Evolutionary conservation across 192 early-diverging fungal species (phyloP).

Genomic region (Chytriomyces confervae): DNA sequence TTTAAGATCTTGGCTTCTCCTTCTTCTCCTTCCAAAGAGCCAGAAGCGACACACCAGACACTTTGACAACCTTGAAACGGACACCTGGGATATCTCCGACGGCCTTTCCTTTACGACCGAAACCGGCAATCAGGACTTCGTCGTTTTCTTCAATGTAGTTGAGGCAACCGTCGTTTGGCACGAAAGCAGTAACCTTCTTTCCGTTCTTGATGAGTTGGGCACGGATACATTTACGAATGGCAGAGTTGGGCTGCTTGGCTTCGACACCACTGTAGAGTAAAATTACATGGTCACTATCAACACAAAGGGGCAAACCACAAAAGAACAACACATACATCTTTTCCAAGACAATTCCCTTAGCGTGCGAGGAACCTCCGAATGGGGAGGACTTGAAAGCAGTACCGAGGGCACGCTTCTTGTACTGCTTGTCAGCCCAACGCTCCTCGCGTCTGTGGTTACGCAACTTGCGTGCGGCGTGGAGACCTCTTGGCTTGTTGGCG

Average conservation of each 20-base stretch:
- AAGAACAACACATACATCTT: constrained; percentile 83
- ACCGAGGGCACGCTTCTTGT: constrained; percentile 98
- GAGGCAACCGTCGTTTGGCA: constrained; percentile 99
- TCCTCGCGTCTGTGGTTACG: constrained; percentile 97
- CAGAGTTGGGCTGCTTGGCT: constrained; percentile 99
- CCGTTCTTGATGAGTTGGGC: constrained; percentile 99
- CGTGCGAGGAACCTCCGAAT: constrained; percentile 99
- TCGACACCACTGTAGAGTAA: constrained; percentile 85
- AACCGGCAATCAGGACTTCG: constrained; percentile 99
- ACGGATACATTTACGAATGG: constrained; percentile 99
- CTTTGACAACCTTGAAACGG: constrained; percentile 99
- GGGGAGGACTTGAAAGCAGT: constrained; percentile 98
- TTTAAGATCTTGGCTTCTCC: constrained; percentile 92
- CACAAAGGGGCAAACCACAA: neutral
- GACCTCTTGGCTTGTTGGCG: constrained; percentile 89
- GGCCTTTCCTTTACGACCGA: constrained; percentile 99
- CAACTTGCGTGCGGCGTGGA: constrained; percentile 98
- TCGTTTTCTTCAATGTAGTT: constrained; percentile 99
- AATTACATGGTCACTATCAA: neutral
- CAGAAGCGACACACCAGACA: constrained; percentile 97
- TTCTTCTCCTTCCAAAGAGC: constrained; percentile 99
- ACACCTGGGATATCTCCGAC: constrained; percentile 99
- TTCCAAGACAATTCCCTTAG: constrained; percentile 99
- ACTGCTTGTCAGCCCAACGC: constrained; percentile 98
- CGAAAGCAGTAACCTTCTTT: constrained; percentile 99